Percentiles rank a stretch among this genome's conserved stretches.
These are phyloP conservation scores for Cryptococcus jaspeensis DNA, from an alignment of 1,284 basidiomycete genomes.

Conservation along the genomic window DNA sequence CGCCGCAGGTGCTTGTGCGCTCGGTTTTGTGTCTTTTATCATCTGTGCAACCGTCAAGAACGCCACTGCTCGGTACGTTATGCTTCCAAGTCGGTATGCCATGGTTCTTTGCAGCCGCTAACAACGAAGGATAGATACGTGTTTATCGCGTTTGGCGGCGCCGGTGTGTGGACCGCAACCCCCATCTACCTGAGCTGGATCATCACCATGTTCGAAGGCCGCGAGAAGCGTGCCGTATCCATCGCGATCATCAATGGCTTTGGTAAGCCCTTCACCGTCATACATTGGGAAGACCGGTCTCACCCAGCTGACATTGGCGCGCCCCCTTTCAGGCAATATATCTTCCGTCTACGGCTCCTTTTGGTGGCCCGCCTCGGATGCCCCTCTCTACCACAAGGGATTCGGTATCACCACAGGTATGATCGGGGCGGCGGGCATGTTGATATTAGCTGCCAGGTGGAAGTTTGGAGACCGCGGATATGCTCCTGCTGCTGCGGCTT, in stretches of 20 bases:
- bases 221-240: constrained; percentile 47
- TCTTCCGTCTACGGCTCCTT: constrained; percentile 48
- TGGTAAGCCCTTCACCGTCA: constrained; percentile 16
- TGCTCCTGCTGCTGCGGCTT: too few species aligned
- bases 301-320: constrained; percentile 5
- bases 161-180: constrained; percentile 46
- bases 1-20: constrained; percentile 30
- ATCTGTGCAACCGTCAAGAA: constrained; percentile 40
- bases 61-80: too few species aligned
- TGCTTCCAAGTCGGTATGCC: too few species aligned
- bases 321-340: constrained; percentile 36
- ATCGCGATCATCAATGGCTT: constrained; percentile 48
- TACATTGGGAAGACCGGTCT: not conserved
- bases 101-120: not conserved
- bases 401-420: constrained; percentile 45
- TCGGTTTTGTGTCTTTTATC: constrained; percentile 41
- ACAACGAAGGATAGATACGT: constrained; percentile 33
- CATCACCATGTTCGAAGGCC: constrained; percentile 47
- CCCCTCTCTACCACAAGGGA: constrained; percentile 44
- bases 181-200: constrained; percentile 48
- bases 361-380: constrained; percentile 44
- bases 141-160: constrained; percentile 50
- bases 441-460: constrained; percentile 27
- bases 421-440: constrained; percentile 31
- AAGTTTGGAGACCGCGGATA: constrained; percentile 40